Conservation (phyloP, 352 stramenopile species). For the Blastocystis sp. region DNA sequence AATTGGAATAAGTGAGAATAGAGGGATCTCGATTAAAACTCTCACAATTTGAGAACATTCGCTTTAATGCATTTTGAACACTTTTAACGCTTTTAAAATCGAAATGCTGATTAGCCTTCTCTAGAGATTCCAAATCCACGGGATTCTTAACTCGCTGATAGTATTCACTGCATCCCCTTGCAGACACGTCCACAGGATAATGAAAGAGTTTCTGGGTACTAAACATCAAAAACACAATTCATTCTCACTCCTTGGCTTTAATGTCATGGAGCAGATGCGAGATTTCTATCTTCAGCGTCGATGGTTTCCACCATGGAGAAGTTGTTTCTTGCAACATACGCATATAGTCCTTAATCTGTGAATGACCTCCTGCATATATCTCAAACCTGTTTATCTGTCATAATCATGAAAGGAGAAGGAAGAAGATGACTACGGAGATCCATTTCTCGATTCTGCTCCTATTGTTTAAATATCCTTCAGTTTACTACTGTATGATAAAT, state of each 20-base stretch:
- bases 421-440: neutral
- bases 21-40: constrained; percentile 82
- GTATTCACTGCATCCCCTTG: neutral
- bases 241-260: neutral
- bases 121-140: constrained; percentile 81
- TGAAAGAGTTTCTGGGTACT: constrained; percentile 9
- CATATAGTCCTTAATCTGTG: neutral
- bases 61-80: constrained; percentile 77
- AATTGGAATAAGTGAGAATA: constrained; percentile 78
- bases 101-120: constrained; percentile 80
- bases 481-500: neutral
- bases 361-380: neutral
- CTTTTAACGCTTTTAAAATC: constrained; percentile 81
- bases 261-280: constrained; percentile 1
- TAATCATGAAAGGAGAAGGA: constrained; percentile 3
- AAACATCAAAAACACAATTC: neutral
- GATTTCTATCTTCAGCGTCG: neutral
- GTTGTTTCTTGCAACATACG: neutral
- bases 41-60: constrained; percentile 81
- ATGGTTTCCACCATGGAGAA: constrained; percentile 51
- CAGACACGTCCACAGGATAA: neutral
- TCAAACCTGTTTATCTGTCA: constrained; percentile 1
- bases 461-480: neutral
- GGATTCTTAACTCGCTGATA: constrained; percentile 71
- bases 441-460: neutral